These are phyloP conservation scores for Harrya chromipes DNA, from an alignment of 768 basidiomycete genomes.

Conservation along the genomic window DNA sequence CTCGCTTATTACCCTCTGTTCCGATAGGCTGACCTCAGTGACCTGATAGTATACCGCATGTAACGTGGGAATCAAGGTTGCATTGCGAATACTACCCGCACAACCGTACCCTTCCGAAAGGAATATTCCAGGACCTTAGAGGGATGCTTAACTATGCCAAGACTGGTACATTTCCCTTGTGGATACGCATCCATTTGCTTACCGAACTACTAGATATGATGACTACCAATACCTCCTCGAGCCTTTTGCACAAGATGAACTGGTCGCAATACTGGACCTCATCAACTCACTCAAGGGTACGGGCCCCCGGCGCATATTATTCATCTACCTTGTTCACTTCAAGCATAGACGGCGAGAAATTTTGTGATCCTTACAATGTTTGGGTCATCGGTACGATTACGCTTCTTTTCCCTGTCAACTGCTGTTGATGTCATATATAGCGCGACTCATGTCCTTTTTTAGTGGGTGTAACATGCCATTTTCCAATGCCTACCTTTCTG, in stretches of 20 bases:
- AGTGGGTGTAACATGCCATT: conserved; percentile 8
- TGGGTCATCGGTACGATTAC: conserved; percentile 13
- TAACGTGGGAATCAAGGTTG: conserved; percentile 8
- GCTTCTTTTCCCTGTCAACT: not conserved
- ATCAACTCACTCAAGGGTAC: conserved; percentile 15
- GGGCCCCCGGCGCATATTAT: no score
- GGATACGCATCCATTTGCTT: no score
- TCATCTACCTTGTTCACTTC: not conserved
- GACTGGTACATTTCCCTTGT: no score
- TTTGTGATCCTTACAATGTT: conserved; percentile 1
- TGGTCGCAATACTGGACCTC: conserved; percentile 10
- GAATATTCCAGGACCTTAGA: conserved; percentile 7
- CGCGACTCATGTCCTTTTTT: conserved; percentile 9
- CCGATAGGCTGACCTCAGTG: conserved; percentile 1
- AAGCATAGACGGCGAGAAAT: no score
- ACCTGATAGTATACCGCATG: not conserved
- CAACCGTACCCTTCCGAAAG: not conserved
- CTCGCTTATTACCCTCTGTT: not conserved
- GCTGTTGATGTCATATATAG: conserved; percentile 1
- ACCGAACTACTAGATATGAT: conserved; percentile 12
- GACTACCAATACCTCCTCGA: conserved; percentile 16
- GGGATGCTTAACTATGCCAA: conserved; percentile 13
- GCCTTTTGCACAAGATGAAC: conserved; percentile 14
- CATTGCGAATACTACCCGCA: conserved; percentile 17
- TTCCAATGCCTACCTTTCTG: not conserved